These are phyloP conservation scores for Arthrobotrys conoides DNA, from an alignment of 2,329 filamentous ascomycete species.

Conservation along the genomic window DNA sequence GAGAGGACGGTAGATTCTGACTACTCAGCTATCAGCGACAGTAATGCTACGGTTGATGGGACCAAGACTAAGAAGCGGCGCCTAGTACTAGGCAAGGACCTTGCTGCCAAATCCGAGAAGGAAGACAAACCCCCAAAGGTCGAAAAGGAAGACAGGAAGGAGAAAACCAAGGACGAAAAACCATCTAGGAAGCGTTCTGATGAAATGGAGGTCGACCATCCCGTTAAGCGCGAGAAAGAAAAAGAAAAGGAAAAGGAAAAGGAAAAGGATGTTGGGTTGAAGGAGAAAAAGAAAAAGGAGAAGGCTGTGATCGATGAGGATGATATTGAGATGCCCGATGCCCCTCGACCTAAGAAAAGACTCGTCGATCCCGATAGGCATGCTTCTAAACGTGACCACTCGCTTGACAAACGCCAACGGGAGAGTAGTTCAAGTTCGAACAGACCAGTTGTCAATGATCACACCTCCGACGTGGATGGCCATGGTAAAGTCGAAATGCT, in stretches of 20 bases:
- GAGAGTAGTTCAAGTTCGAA: constrained; percentile 62
- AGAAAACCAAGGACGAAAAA: constrained; percentile 36
- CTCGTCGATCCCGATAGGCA: constrained; percentile 57
- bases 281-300: constrained; percentile 59
- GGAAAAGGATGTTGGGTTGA: constrained; percentile 38
- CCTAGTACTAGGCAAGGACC: constrained; percentile 63
- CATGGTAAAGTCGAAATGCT: constrained; percentile 41
- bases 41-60: constrained; percentile 49
- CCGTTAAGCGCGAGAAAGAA: constrained; percentile 55
- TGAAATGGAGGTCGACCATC: constrained; percentile 54
- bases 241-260: constrained; percentile 58
- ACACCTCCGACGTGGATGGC: constrained; percentile 62
- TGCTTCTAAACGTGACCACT: constrained; percentile 56
- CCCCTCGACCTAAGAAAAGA: constrained; percentile 48
- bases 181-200: constrained; percentile 42
- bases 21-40: constrained; percentile 59
- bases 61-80: constrained; percentile 63
- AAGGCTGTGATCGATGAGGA: constrained; percentile 31
- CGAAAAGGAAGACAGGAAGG: constrained; percentile 40
- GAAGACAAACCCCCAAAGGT: constrained; percentile 22
- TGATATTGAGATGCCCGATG: constrained; percentile 60
- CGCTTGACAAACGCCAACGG: constrained; percentile 61
- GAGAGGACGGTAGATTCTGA: constrained; percentile 61
- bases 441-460: constrained; percentile 56
- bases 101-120: constrained; percentile 45